phyloP scores from a whole-genome alignment of 257 asterid species.

The Solanum chilense region DNA sequence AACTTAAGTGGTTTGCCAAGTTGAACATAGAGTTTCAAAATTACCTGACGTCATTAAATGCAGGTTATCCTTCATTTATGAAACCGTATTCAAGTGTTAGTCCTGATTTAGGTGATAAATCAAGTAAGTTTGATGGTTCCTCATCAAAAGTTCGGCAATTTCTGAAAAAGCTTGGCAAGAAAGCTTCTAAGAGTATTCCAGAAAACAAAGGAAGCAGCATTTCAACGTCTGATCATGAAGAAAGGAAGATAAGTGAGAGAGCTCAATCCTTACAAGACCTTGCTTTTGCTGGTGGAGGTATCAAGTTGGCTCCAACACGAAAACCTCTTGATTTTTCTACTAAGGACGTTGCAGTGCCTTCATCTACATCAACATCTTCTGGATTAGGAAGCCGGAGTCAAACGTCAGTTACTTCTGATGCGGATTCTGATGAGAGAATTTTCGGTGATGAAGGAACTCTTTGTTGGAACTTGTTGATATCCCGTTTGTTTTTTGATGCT shows the following conservation, averaged over 20 bases:
- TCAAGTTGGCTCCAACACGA: constrained; percentile 30
- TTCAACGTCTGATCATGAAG: constrained; percentile 39
- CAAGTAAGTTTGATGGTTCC: constrained; percentile 57
- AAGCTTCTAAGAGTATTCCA: constrained; percentile 51
- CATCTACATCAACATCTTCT: constrained; percentile 26
- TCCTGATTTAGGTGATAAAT: constrained; percentile 46
- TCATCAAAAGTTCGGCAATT: constrained; percentile 90
- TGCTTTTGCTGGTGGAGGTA: constrained; percentile 17
- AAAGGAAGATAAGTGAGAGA: constrained; percentile 37
- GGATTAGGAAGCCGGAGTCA: constrained; percentile 29
- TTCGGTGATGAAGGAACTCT: constrained; percentile 65
- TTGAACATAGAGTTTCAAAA: constrained; percentile 55
- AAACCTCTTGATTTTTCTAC: constrained; percentile 23
- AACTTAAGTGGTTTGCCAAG: constrained; percentile 44
- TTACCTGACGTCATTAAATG: constrained; percentile 59
- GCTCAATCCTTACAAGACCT: constrained; percentile 41
- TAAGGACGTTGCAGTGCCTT: constrained; percentile 28
- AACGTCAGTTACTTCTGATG: constrained; percentile 40
- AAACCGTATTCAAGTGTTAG: constrained; percentile 40
- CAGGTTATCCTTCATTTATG: constrained; percentile 77
- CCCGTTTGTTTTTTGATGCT: constrained; percentile 84
- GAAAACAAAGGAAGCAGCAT: constrained; percentile 41
- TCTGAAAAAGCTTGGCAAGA: constrained; percentile 65
- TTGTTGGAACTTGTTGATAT: constrained; percentile 66
- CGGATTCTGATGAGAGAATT: constrained; percentile 39